Evolutionary conservation across 768 basidiomycete genomes (phyloP).

Genomic region (Paxillus rubicundulus): DNA sequence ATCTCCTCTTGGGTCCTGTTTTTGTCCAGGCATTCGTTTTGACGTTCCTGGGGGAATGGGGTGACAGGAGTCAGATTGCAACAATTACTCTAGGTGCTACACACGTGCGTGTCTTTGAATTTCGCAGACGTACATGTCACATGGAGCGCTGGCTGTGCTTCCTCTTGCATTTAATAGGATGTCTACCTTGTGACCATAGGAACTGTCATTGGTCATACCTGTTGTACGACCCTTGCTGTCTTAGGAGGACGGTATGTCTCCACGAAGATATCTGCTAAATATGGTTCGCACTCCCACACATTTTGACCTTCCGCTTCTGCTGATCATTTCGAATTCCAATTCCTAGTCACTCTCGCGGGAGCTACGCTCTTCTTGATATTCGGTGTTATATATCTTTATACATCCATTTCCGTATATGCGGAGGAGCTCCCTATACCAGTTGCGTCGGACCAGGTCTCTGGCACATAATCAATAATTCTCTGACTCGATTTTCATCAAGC

Average conservation of each 20-base stretch:
- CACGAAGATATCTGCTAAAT: constrained; percentile 90
- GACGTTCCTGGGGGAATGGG: constrained; percentile 99
- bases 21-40: constrained; percentile 94
- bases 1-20: constrained; percentile 82
- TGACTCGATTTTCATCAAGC: not conserved
- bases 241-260: constrained; percentile 92
- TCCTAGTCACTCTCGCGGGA: constrained; percentile 86
- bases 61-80: constrained; percentile 94
- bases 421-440: constrained; percentile 21
- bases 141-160: constrained; percentile 4
- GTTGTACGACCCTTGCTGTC: constrained; percentile 87
- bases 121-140: not conserved
- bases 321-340: not conserved
- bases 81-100: constrained; percentile 95
- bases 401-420: constrained; percentile 41
- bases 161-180: constrained; percentile 51
- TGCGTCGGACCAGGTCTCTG: constrained; percentile 3
- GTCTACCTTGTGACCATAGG: constrained; percentile 89
- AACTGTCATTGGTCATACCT: constrained; percentile 83
- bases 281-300: constrained; percentile 56
- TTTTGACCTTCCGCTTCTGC: not conserved
- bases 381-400: constrained; percentile 73
- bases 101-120: constrained; percentile 57
- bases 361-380: constrained; percentile 81
- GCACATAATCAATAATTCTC: constrained; percentile 4